These are phyloP conservation scores for Cystobasidiopsis lactophilus DNA, from an alignment of 768 basidiomycete genomes.

Conservation along the genomic window DNA sequence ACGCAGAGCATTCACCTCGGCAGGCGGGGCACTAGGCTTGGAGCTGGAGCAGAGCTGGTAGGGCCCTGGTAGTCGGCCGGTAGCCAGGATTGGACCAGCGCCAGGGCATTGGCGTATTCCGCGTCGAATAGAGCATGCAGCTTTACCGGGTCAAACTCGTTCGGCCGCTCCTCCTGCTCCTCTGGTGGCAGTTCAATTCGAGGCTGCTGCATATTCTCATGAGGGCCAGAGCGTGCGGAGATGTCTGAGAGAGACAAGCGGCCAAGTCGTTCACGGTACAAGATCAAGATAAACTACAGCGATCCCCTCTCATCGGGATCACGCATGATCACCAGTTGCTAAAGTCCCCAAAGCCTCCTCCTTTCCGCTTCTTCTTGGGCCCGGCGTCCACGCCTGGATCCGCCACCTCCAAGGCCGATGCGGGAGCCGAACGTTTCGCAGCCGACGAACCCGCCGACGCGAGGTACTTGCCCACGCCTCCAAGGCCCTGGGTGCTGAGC, in stretches of 20 bases:
- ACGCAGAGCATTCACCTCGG: neutral
- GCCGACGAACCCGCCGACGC: conserved; percentile 17
- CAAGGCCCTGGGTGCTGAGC: conserved; percentile 16
- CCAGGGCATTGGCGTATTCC: neutral
- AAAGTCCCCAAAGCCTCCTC: conserved; percentile 76
- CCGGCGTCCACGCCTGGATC: conserved; percentile 4
- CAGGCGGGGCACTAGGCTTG: neutral
- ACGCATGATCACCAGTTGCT: conserved; percentile 40
- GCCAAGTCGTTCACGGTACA: too few relatives aligned
- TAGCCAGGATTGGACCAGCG: neutral
- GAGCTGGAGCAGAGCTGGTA: neutral
- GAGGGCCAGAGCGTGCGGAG: too few relatives aligned
- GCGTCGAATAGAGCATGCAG: too few relatives aligned
- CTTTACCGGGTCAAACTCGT: neutral
- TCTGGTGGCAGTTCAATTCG: neutral
- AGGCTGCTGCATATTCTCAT: neutral
- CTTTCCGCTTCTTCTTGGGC: conserved; percentile 52
- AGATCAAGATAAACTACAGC: neutral
- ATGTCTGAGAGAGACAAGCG: too few relatives aligned
- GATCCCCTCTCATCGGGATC: neutral
- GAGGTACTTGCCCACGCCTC: conserved; percentile 62
- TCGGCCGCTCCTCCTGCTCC: neutral
- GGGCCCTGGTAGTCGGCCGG: neutral
- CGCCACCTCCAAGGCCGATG: neutral
- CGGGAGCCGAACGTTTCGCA: neutral